Conservation (phyloP, 1,284 basidiomycete genomes). For the Ustilago tritici region DNA sequence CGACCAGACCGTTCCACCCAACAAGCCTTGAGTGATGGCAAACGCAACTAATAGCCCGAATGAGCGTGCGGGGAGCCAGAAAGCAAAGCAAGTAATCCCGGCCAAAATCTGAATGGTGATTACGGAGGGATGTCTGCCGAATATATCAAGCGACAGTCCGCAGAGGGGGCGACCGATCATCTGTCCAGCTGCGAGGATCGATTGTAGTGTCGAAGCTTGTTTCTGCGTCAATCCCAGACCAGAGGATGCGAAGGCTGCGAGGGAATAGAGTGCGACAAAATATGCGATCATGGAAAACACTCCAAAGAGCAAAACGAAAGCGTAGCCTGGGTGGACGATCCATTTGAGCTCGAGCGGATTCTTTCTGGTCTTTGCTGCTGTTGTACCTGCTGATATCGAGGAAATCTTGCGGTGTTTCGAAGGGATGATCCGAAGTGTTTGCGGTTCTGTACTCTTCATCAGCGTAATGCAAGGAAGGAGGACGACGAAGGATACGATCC, state of each 20-base stretch:
- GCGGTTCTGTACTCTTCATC: slow-evolving; percentile 61
- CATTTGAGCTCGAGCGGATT: slow-evolving; percentile 57
- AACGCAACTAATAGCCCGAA: slow-evolving; percentile 71
- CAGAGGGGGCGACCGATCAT: slow-evolving; percentile 71
- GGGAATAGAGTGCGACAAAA: slow-evolving; percentile 71
- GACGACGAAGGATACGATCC: slow-evolving; percentile 68
- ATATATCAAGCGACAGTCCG: slow-evolving; percentile 70
- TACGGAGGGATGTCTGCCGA: slow-evolving; percentile 71
- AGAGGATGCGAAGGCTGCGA: slow-evolving; percentile 71
- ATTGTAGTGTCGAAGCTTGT: slow-evolving; percentile 71
- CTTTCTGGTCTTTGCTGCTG: slow-evolving; percentile 50
- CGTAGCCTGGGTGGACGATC: slow-evolving; percentile 65
- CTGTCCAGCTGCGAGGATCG: slow-evolving; percentile 71
- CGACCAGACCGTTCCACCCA: slow-evolving; percentile 71
- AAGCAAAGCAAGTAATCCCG: slow-evolving; percentile 70
- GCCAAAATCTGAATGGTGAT: slow-evolving; percentile 70
- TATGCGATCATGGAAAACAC: slow-evolving; percentile 69
- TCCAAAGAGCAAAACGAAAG: slow-evolving; percentile 60
- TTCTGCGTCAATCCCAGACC: slow-evolving; percentile 70
- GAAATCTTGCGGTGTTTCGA: slow-evolving; percentile 2
- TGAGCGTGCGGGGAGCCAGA: slow-evolving; percentile 71
- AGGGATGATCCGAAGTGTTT: slow-evolving; percentile 26
- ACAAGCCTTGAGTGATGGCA: slow-evolving; percentile 70
- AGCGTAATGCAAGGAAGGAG: slow-evolving; percentile 68
- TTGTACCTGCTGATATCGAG: slow-evolving; percentile 28